Evolutionary conservation across 495 filamentous ascomycete genomes (phyloP).

Genomic region (Paragyromitra xinjiangensis): DNA sequence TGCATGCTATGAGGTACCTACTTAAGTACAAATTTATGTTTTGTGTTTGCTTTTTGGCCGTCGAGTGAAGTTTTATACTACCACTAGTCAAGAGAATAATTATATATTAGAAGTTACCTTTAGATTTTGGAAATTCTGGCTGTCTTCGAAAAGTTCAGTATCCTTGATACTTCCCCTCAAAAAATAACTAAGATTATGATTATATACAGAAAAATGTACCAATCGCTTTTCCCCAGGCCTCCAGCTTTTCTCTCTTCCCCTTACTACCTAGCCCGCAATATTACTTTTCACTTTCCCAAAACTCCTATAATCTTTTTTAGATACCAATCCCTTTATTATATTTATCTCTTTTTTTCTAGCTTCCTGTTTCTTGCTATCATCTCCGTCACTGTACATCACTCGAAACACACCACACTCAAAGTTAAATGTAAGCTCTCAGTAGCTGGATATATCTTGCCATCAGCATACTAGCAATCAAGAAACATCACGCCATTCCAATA

Average conservation of each 20-base stretch:
- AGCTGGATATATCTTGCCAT: neutral
- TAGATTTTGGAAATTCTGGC: neutral
- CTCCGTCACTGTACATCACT: neutral
- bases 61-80: neutral
- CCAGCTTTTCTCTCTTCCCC: too few relatives aligned
- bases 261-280: too few relatives aligned
- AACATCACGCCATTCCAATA: conserved; percentile 47
- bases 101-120: neutral
- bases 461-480: conserved; percentile 1
- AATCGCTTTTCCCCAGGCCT: neutral
- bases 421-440: neutral
- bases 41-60: too few relatives aligned
- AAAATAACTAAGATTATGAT: neutral
- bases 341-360: neutral
- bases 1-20: neutral
- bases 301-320: neutral
- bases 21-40: neutral
- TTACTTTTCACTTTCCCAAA: too few relatives aligned
- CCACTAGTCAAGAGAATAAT: too few relatives aligned
- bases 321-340: neutral
- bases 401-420: neutral
- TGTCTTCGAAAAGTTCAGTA: neutral
- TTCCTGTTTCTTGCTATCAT: neutral
- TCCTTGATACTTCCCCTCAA: neutral
- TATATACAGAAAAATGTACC: neutral